Evolutionary conservation across 192 early-diverging fungal species (phyloP), one percentile per base, ranked within the genome.

Genomic region (Mortierella alpina): DNA sequence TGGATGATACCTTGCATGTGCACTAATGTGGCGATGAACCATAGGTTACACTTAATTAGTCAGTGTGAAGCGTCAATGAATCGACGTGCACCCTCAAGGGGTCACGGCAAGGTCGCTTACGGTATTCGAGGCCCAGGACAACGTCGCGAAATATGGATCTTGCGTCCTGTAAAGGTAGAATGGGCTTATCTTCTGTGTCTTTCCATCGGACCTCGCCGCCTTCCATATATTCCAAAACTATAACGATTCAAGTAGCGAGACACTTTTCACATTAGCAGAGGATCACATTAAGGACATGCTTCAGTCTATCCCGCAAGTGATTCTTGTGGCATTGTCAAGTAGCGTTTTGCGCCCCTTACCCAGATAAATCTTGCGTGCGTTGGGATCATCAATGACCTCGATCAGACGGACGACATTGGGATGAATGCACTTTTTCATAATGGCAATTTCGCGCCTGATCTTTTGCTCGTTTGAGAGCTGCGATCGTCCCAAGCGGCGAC

Each of bases 1-100:
- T 99, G 98, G 40, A 99, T 92, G 61, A 99, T 96, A 44, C 98
- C 96, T 66, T 94, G 95, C 70, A 92, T 93, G 75, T 98, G 96
- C 55, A 98, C 92, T 94, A 68, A 10, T 45, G 23, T 4, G 12
- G 39, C 6, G 45, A 54, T 48, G 22, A 64, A 13, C 31, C 31
- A 31, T n/a, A 31, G 1, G 31, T 31, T 31, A 31, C 31, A 15
- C 14, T 9, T 5, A 5, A 50, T 7, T 11, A 6, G 11, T 50
- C 46, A 0, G 20, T 15, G 41, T 17, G 2, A 62, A 48, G n/a
- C 44, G 17, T 17, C 42, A 31, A 31, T 31, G 31, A 31, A 31
- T 31, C 31, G 3, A 31, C 3, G 31, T 31, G 31, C 31, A 31
- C 31, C 31, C 3, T 31, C 31, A 31, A 31, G 31, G 31, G 31